Percentiles rank a stretch among this genome's conserved stretches.
Evolutionary conservation across 495 filamentous ascomycete genomes (phyloP).

Genomic region (Neurospora intermedia): DNA sequence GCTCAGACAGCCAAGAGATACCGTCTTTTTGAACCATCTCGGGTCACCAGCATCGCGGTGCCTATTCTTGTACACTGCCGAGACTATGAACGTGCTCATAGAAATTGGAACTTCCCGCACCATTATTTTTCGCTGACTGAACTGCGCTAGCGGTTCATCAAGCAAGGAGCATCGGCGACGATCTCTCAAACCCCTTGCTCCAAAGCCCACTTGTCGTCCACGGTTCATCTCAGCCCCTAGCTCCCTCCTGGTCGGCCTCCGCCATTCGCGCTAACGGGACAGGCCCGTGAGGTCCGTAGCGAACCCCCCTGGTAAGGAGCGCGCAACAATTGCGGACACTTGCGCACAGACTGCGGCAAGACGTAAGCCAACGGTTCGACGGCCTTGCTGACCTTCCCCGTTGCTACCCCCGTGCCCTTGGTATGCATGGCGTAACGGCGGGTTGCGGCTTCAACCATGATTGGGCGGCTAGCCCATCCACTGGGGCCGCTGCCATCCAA

Average conservation of each 20-base stretch:
- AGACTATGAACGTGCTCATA: not conserved
- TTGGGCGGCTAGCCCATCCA: not conserved
- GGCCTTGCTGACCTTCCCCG: not conserved
- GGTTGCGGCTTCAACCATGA: slow-evolving; percentile 2
- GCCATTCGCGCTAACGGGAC: not conserved
- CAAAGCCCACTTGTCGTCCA: not conserved
- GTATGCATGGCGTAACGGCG: slow-evolving; percentile 7
- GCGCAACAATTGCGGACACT: slow-evolving; percentile 7
- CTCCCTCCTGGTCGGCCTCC: not conserved
- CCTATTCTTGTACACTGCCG: not conserved
- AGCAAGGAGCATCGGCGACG: not conserved
- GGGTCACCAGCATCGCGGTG: not conserved
- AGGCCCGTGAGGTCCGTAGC: not conserved
- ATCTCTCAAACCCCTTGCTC: not conserved
- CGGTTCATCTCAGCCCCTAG: not conserved
- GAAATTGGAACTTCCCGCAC: not conserved
- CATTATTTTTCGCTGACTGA: not conserved
- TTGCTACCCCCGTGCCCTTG: not conserved
- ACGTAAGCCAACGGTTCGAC: not conserved
- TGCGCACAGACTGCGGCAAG: not conserved
- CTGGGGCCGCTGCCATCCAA: not conserved
- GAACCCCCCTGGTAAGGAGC: not conserved
- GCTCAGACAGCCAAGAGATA: not conserved
- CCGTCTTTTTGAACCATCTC: not conserved
- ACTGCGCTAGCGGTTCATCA: not conserved